Evolutionary conservation across 1,139 yeast species (phyloP), one percentile per base, ranked within the genome.

Genomic region (Pichia norvegensis): DNA sequence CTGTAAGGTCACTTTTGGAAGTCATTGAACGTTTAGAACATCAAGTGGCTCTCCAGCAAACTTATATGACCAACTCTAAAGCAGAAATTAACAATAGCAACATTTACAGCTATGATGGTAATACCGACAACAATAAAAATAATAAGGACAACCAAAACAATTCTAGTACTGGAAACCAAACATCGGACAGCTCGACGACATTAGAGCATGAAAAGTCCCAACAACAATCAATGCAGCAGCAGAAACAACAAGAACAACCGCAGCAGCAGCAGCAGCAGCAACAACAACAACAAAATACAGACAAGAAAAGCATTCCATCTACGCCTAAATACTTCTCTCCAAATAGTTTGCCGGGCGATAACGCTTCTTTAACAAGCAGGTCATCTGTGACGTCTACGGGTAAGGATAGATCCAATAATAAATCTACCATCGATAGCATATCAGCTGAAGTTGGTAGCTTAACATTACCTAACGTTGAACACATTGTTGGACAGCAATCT

Each of bases 371-470:
- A 35, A 35, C 23, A 20, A 13, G 13, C 17, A 16, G 19, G 21
- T 20, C 37, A 10, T 19, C 37, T 2, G 9, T 13, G n/a, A 9
- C 22, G 9, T 35, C 37, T 1, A 14, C 19, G 23, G 20, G 29
- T 4, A 36, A 23, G 14, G 39, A 36, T 6, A 36, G n/a, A 36
- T 14, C 20, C 4, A 16, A 44, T 7, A 49, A 39, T 25, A 53
- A 52, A 31, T 38, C 44, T 9, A 50, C 54, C 13, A 53, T 56
- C 4, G 59, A 56, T 14, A 46, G 48, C 22, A 49, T 55, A 11
- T 55, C 59, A 2, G 48, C 58, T 1, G 58, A 55, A 25, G 58
- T 56, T 10, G 58, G 59, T 7, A 56, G 57, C 42, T 38, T 56
- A 39, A 54, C 56, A 1, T 47, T 53, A 9, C 38, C 55, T n/a